These are phyloP conservation scores for Ramichloridium luteum DNA, from an alignment of 2,329 filamentous ascomycete species.

Conservation along the genomic window DNA sequence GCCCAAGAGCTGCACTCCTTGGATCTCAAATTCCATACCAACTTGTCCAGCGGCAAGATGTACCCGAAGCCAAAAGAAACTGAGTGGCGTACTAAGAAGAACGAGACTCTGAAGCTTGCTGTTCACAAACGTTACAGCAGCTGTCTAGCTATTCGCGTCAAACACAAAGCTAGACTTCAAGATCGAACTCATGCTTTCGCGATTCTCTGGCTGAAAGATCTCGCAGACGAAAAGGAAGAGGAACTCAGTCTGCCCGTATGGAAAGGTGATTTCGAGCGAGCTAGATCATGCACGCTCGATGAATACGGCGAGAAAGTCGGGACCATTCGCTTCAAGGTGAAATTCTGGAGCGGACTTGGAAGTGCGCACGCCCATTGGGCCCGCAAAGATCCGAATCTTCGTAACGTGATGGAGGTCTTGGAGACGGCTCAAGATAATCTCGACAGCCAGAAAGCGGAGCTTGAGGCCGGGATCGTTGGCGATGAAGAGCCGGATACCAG, in stretches of 20 bases:
- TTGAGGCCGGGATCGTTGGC: slow-evolving; percentile 13
- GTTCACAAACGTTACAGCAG: slow-evolving; percentile 51
- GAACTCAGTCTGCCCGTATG: slow-evolving; percentile 50
- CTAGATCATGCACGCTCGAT: slow-evolving; percentile 36
- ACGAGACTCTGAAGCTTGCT: slow-evolving; percentile 39
- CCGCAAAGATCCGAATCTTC: slow-evolving; percentile 41
- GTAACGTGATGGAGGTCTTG: slow-evolving; percentile 52
- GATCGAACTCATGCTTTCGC: slow-evolving; percentile 50
- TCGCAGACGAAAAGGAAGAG: slow-evolving; percentile 53
- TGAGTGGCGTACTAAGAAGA: slow-evolving; percentile 40
- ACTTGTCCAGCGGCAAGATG: slow-evolving; percentile 47
- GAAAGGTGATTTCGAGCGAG: slow-evolving; percentile 51
- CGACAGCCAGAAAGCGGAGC: slow-evolving; percentile 25
- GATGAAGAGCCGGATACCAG: slow-evolving; percentile 8
- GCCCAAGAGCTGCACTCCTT: slow-evolving; percentile 35
- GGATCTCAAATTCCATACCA: slow-evolving; percentile 48
- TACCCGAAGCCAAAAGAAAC: slow-evolving; percentile 27
- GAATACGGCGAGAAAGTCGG: slow-evolving; percentile 48
- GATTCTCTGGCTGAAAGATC: slow-evolving; percentile 57
- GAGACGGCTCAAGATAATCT: slow-evolving; percentile 49
- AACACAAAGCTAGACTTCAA: slow-evolving; percentile 34
- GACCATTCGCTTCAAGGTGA: slow-evolving; percentile 42
- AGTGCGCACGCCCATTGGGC: slow-evolving; percentile 47
- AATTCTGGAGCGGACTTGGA: slow-evolving; percentile 50
- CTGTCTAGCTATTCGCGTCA: slow-evolving; percentile 46